Evolutionary conservation across 768 basidiomycete genomes (phyloP).

Genomic region (Mycena alexandri): DNA sequence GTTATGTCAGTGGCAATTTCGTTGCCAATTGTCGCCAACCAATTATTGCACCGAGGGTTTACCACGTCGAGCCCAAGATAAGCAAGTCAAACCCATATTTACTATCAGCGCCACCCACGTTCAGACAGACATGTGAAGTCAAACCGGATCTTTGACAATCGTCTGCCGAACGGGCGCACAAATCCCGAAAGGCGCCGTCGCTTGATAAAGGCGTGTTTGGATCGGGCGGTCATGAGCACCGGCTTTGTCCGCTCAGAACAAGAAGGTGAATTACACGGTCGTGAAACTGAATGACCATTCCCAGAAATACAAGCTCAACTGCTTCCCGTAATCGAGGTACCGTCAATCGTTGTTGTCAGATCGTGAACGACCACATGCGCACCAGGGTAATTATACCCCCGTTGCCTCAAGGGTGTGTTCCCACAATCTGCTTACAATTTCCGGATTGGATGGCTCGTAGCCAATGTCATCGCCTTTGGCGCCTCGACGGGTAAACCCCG

Average conservation of each 20-base stretch:
- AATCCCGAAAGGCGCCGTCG: too few species aligned
- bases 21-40: background rate
- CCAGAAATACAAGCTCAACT: conserved; percentile 9
- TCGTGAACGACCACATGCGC: background rate
- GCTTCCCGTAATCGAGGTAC: background rate
- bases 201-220: too few species aligned
- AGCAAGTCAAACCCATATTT: background rate
- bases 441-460: conserved; percentile 20
- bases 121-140: conserved; percentile 1
- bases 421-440: conserved; percentile 36
- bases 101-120: background rate
- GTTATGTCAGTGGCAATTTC: background rate
- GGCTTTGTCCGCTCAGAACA: too few species aligned
- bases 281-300: background rate
- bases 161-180: too few species aligned
- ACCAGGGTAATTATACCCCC: background rate
- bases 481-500: conserved; percentile 35
- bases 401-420: conserved; percentile 39
- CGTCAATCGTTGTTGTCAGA: background rate
- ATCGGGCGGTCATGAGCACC: too few species aligned
- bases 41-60: background rate
- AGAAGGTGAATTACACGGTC: background rate
- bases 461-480: conserved; percentile 41
- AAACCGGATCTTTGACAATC: background rate
- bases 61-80: background rate